Percentiles rank a stretch among this genome's conserved stretches.
Conservation (phyloP, 2,329 filamentous ascomycete species). For the Aspergillus thermomutatus region DNA sequence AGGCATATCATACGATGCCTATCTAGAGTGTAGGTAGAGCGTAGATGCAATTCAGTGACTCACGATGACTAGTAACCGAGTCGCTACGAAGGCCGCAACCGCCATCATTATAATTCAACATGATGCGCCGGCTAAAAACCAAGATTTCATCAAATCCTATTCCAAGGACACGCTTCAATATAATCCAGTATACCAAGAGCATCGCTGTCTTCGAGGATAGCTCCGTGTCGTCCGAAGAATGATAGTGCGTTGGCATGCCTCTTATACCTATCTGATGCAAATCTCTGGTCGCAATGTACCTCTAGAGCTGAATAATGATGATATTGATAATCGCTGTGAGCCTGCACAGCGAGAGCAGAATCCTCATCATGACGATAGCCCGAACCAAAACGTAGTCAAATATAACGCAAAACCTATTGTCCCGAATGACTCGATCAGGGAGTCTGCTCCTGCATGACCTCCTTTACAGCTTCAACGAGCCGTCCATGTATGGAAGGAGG, state of each 20-base stretch:
- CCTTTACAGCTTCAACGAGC: conserved; percentile 31
- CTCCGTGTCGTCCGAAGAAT: neutral
- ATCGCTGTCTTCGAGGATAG: neutral
- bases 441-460: conserved; percentile 8
- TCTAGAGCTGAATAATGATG: neutral
- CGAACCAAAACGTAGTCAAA: neutral
- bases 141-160: no score
- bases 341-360: neutral
- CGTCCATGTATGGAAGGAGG: conserved; percentile 33
- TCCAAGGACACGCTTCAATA: no score
- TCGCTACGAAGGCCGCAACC: neutral
- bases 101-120: no score
- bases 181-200: neutral
- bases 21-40: neutral
- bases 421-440: neutral
- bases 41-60: neutral
- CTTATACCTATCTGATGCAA: neutral
- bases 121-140: no score
- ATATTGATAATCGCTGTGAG: neutral
- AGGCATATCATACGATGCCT: neutral
- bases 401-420: neutral
- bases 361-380: neutral
- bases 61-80: neutral
- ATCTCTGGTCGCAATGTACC: neutral
- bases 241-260: neutral